Conservation (phyloP, 331 rosid species). For the Phaseolus coccineus region DNA sequence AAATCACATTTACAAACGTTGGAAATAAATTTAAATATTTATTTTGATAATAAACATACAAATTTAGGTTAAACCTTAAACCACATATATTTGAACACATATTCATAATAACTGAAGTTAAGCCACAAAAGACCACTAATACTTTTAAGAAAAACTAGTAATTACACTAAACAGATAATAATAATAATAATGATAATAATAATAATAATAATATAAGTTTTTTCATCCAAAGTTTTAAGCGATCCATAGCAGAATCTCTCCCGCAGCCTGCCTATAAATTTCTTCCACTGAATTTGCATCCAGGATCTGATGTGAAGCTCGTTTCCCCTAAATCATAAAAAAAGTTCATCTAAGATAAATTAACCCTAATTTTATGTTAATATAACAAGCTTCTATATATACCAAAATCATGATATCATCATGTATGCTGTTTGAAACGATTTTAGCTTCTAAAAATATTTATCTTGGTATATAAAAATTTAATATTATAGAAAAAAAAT, state of each 20-base stretch:
- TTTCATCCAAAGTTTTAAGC: slow-evolving; percentile 18
- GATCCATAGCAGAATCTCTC: slow-evolving; percentile 56
- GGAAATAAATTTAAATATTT: neutral
- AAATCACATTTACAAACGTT: too few species aligned
- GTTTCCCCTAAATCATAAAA: slow-evolving; percentile 47
- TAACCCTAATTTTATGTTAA: neutral
- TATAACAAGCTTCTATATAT: too few species aligned
- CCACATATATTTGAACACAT: neutral
- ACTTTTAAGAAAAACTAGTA: too few species aligned
- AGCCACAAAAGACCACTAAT: too few species aligned
- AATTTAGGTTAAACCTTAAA: neutral
- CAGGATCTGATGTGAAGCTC: slow-evolving; percentile 44
- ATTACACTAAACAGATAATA: too few species aligned
- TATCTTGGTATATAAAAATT: too few species aligned
- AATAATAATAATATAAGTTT: neutral
- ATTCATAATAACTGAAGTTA: neutral
- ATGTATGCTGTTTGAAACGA: too few species aligned
- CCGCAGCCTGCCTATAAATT: slow-evolving; percentile 62
- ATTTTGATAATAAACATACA: neutral
- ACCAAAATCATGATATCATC: too few species aligned
- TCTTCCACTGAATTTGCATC: slow-evolving; percentile 49
- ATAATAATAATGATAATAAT: too few species aligned
- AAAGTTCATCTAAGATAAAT: neutral
- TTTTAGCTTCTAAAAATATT: too few species aligned
- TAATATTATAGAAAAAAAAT: too few species aligned